These are phyloP conservation scores for Platismatia glauca DNA, from an alignment of 495 filamentous ascomycete genomes.

Conservation along the genomic window DNA sequence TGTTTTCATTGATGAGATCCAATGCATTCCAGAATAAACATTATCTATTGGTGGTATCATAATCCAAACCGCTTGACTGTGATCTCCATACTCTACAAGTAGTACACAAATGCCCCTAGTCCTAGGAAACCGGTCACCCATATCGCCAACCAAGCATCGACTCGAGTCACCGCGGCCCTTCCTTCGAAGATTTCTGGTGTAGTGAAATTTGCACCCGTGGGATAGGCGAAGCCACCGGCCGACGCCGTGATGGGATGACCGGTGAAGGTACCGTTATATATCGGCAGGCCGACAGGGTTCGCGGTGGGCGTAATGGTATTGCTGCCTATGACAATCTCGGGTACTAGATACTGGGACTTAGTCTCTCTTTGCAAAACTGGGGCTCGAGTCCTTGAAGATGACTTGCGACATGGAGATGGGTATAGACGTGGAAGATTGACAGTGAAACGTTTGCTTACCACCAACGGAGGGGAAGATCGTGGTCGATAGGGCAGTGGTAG, in stretches of 20 bases:
- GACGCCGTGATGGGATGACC: not conserved
- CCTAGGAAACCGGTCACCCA: constrained; percentile 16
- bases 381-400: not conserved
- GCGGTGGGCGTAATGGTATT: constrained; percentile 18
- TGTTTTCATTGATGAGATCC: too few relatives aligned
- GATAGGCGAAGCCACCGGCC: not conserved
- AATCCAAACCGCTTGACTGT: too few relatives aligned
- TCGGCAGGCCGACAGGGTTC: constrained; percentile 18
- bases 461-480: constrained; percentile 15
- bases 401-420: not conserved
- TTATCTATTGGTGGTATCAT: not conserved
- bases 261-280: constrained; percentile 11
- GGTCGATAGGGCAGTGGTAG: constrained; percentile 10
- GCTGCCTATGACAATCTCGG: constrained; percentile 23
- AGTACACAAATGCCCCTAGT: constrained; percentile 17
- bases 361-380: not conserved
- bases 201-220: not conserved
- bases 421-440: not conserved
- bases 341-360: not conserved
- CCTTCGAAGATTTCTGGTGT: constrained; percentile 10
- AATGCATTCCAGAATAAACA: not conserved
- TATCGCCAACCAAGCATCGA: constrained; percentile 13
- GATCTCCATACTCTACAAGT: constrained; percentile 8
- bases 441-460: not conserved
- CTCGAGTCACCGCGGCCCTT: constrained; percentile 5